A percentile compares a stretch with the other conserved stretches of the same genome.
Evolutionary conservation across 495 filamentous ascomycete genomes (phyloP).

Genomic region (Podospora tetraspora): DNA sequence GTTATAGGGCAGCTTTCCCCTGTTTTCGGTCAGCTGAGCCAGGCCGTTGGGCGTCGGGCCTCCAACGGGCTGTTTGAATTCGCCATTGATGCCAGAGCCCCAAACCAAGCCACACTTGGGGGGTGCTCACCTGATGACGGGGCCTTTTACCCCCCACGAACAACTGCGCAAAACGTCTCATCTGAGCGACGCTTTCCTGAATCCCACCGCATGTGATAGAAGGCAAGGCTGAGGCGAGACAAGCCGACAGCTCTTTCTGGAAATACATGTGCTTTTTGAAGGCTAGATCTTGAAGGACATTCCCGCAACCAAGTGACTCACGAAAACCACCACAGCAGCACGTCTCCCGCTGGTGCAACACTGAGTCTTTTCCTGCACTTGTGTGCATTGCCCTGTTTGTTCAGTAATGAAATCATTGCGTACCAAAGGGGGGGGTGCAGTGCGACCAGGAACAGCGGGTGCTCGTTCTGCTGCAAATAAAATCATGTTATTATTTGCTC

Average conservation of each 20-base stretch:
- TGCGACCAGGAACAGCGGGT: neutral
- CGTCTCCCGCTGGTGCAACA: neutral
- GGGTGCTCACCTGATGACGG: neutral
- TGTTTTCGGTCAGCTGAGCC: neutral
- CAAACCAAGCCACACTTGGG: neutral
- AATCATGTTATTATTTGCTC: neutral
- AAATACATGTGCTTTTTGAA: neutral
- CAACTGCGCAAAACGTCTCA: neutral
- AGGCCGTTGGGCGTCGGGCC: neutral
- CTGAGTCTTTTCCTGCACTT: neutral
- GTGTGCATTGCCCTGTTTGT: neutral
- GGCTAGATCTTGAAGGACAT: neutral
- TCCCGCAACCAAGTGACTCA: neutral
- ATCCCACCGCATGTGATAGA: neutral
- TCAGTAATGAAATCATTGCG: neutral
- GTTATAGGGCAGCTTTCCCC: conserved; percentile 8
- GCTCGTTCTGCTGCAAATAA: neutral
- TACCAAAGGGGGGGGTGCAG: neutral
- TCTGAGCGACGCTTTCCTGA: neutral
- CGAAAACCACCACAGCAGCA: neutral
- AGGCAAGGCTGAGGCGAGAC: neutral
- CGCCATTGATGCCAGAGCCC: neutral
- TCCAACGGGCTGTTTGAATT: neutral
- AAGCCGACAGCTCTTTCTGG: neutral
- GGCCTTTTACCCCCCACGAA: neutral